Conservation (phyloP, 371 early-diverging fungal species). For the Rhizopus stolonifer region DNA sequence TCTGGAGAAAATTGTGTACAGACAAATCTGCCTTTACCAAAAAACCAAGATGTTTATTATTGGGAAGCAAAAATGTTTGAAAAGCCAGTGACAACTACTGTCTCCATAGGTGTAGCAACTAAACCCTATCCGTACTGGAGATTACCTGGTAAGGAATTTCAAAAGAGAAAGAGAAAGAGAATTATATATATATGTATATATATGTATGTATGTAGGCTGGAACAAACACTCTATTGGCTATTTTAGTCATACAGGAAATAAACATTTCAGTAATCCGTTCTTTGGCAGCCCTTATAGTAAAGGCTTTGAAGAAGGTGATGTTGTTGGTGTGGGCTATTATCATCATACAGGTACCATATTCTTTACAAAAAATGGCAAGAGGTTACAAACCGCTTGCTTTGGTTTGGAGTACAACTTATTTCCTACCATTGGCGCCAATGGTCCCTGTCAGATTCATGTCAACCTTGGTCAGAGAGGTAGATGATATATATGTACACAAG, state of each 20-base stretch:
- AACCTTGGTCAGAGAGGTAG: constrained; percentile 55
- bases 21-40: constrained; percentile 80
- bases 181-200: too few species aligned
- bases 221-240: constrained; percentile 75
- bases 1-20: constrained; percentile 76
- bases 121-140: constrained; percentile 72
- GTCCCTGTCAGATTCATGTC: constrained; percentile 63
- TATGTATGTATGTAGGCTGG: constrained; percentile 52
- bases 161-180: too few species aligned
- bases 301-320: constrained; percentile 68
- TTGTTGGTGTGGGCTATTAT: constrained; percentile 77
- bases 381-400: constrained; percentile 56
- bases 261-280: constrained; percentile 70
- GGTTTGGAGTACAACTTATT: constrained; percentile 56
- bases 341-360: constrained; percentile 74
- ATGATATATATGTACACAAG: neutral
- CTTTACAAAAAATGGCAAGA: constrained; percentile 80
- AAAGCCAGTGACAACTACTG: constrained; percentile 54
- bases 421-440: constrained; percentile 67
- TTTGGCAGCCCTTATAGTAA: constrained; percentile 59
- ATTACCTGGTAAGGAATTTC: constrained; percentile 55
- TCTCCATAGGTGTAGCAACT: constrained; percentile 69
- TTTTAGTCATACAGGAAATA: constrained; percentile 62
- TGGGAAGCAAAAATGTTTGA: constrained; percentile 78
- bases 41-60: constrained; percentile 75